Evolutionary conservation across 2,329 filamentous ascomycete genomes (phyloP).

Genomic region (Aspergillus ruber): DNA sequence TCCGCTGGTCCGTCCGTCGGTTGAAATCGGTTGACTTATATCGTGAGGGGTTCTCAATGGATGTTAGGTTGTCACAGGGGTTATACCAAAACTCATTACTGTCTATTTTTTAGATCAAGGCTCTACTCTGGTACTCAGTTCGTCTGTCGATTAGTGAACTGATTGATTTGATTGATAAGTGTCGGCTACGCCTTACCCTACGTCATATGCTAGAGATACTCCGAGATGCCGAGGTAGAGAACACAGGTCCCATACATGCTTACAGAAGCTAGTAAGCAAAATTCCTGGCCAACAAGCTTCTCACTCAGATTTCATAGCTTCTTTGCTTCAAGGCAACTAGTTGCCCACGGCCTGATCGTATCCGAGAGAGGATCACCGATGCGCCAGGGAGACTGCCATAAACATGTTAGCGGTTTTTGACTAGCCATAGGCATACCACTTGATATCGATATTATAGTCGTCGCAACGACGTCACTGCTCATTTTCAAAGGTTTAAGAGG

Average conservation of each 20-base stretch:
- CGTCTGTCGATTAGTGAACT: neutral
- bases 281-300: conserved; percentile 35
- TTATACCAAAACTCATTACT: no score
- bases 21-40: conserved; percentile 7
- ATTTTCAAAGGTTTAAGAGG: no score
- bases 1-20: conserved; percentile 11
- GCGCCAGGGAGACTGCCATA: conserved; percentile 35
- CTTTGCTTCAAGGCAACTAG: conserved; percentile 28
- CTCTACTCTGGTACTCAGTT: conserved; percentile 1
- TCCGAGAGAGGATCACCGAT: conserved; percentile 31
- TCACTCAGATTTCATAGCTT: conserved; percentile 44
- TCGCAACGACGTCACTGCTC: conserved; percentile 39
- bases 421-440: conserved; percentile 39
- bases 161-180: neutral
- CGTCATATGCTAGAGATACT: no score
- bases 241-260: neutral
- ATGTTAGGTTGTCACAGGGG: no score
- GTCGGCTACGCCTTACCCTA: neutral
- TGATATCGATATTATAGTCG: conserved; percentile 39
- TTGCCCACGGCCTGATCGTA: conserved; percentile 22
- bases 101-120: neutral
- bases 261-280: conserved; percentile 14
- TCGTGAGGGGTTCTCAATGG: neutral
- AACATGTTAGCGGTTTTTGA: conserved; percentile 44
- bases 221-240: no score